Evolutionary conservation across 208 protist species (phyloP), one percentile per base, ranked within the genome.

Genomic region (Acanthamoeba castellanii): DNA sequence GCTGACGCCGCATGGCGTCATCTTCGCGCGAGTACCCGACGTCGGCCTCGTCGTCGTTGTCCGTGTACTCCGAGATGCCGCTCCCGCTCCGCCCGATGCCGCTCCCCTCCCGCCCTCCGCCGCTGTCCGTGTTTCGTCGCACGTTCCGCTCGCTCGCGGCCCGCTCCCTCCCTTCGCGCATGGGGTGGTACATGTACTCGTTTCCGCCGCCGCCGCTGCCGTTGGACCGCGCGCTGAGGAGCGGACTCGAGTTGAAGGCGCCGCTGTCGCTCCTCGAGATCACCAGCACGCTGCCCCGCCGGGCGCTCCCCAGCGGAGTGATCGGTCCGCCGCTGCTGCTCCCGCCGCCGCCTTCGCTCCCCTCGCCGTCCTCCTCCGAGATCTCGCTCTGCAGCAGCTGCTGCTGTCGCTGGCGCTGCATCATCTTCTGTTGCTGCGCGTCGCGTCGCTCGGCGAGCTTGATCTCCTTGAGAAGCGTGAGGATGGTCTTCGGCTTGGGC

Each of bases 401-500:
- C 57, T 25, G 8, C 57, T 72, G 82, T n/a, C 14, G 50, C 57
- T 91, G 25, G 18, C 27, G n/a, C 37, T 20, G 85, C 34, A 14
- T 72, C 85, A 50, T 18, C 61, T 91, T 68, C 27, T 42, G 34
- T 82, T 82, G 45, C 20, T 82, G 34, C 18, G 20, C 11, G 7
- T 82, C n/a, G 7, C 37, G 14, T 37, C 81, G 47, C 61, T 91
- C 61, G 52, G 68, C 85, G 18, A 50, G 30, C 85, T 91, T 91
- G 59, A 91, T 72, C 61, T 91, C 85, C 57, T 91, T 91, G 52
- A 91, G 32, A 27, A 91, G 85, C 37, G 61, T 25, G 37, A 74
- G 85, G 61, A 91, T 72, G 14, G 27, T 72, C 85, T 72, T 91
- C 0, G 85, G 25, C 57, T 70, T 91, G 20, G 85, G 85, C 34